Conservation (phyloP, 176 grass and related monocot species). For the Secale cereale region DNA sequence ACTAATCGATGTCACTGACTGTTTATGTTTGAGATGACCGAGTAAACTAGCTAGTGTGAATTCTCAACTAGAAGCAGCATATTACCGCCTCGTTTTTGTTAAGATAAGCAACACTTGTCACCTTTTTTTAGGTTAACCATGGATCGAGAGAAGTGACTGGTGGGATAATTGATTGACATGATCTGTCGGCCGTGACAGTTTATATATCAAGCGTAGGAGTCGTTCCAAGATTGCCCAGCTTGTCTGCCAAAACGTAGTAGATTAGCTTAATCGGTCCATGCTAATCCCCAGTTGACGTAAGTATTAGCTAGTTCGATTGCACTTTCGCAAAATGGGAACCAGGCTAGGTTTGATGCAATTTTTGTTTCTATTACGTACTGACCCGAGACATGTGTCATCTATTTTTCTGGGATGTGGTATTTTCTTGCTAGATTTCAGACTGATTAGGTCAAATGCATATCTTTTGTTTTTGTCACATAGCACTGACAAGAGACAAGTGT, state of each 20-base stretch:
- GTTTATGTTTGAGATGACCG: background rate
- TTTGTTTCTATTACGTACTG: background rate
- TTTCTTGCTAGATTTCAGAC: background rate
- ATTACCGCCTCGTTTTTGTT: background rate
- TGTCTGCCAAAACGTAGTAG: slow-evolving; percentile 6
- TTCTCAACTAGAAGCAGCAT: background rate
- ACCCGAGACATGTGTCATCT: background rate
- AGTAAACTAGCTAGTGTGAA: background rate
- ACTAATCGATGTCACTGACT: background rate
- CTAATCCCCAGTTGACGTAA: background rate
- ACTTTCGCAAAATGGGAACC: background rate
- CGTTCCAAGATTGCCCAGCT: background rate
- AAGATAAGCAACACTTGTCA: background rate
- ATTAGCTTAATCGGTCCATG: background rate
- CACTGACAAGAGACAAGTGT: background rate
- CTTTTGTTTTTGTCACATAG: background rate
- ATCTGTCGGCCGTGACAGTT: too few relatives aligned
- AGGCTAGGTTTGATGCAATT: background rate
- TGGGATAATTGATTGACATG: background rate
- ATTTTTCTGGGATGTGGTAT: background rate
- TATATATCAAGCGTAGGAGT: background rate
- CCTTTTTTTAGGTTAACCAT: background rate
- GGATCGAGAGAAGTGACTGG: background rate
- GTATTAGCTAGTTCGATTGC: background rate
- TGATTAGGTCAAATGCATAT: background rate